phyloP scores from a whole-genome alignment of 2,329 filamentous ascomycete species.

The Colletotrichum aenigma region DNA sequence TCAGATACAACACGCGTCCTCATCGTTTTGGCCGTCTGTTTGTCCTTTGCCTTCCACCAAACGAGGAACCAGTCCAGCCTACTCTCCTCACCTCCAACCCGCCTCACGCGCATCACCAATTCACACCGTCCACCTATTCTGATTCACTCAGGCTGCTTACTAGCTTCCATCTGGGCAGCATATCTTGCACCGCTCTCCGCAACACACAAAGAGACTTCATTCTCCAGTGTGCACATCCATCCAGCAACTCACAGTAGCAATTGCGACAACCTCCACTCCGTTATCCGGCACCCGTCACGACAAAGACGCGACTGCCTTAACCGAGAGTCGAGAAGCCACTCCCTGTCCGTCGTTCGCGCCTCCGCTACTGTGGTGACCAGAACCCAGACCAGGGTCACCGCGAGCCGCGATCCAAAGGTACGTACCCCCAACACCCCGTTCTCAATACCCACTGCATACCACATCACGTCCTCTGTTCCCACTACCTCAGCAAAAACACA shows the following conservation, averaged over 20 bases:
- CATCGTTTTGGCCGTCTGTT: neutral
- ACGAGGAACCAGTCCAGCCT: neutral
- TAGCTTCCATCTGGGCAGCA: neutral
- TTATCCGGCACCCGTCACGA: neutral
- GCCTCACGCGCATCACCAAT: neutral
- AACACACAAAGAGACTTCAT: neutral
- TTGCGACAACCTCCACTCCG: neutral
- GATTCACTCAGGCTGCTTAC: neutral
- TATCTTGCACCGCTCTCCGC: neutral
- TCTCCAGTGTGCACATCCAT: neutral
- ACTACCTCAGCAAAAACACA: conserved; percentile 21
- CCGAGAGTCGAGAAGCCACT: conserved; percentile 13
- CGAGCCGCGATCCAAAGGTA: neutral
- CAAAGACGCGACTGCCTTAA: conserved; percentile 12
- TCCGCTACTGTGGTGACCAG: conserved; percentile 20
- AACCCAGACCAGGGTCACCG: neutral
- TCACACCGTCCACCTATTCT: neutral
- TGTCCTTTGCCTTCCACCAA: neutral
- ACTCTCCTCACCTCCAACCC: neutral
- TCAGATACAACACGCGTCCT: neutral
- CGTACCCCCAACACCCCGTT: conserved; percentile 9
- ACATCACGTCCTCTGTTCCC: conserved; percentile 21
- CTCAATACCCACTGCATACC: conserved; percentile 18
- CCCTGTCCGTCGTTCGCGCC: conserved; percentile 11
- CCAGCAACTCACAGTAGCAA: neutral